These are phyloP conservation scores for Mucor velutinosus DNA, from an alignment of 371 early-diverging fungal genomes.

Conservation along the genomic window DNA sequence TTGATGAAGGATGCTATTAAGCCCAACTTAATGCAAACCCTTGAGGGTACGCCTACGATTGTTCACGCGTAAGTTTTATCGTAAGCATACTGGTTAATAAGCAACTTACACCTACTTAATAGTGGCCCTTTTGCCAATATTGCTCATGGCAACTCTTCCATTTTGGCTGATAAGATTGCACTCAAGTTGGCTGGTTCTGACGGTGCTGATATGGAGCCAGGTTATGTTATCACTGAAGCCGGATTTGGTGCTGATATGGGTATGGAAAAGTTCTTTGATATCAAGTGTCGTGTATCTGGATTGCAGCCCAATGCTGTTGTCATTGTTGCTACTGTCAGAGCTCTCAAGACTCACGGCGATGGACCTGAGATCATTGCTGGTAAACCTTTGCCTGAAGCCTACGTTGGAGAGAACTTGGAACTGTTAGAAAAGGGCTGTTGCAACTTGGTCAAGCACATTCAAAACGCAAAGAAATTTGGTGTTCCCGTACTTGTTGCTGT, in stretches of 20 bases:
- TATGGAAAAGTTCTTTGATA: conserved; percentile 98
- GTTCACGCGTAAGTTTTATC: conserved; percentile 75
- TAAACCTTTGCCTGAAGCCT: conserved; percentile 85
- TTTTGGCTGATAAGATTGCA: conserved; percentile 93
- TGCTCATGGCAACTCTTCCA: conserved; percentile 95
- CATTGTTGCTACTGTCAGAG: conserved; percentile 93
- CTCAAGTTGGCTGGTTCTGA: conserved; percentile 87
- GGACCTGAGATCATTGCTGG: conserved; percentile 96
- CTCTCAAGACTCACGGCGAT: conserved; percentile 97
- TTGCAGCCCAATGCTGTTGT: conserved; percentile 92
- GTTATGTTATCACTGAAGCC: conserved; percentile 96
- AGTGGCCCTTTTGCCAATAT: conserved; percentile 97
- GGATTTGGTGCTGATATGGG: conserved; percentile 99
- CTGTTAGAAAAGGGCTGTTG: conserved; percentile 81
- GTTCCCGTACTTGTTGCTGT: conserved; percentile 93
- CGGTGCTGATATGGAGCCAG: conserved; percentile 59
- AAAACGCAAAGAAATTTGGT: conserved; percentile 89
- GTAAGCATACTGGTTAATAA: too few relatives aligned
- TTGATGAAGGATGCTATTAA: conserved; percentile 98
- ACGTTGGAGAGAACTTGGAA: conserved; percentile 83
- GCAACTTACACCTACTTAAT: too few relatives aligned
- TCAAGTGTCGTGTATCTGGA: conserved; percentile 93
- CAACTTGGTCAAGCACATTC: conserved; percentile 88
- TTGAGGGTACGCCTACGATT: conserved; percentile 97
- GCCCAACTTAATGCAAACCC: conserved; percentile 97